These are phyloP conservation scores for Yamadazyma pseudoaaseri DNA, from an alignment of 1,139 yeast genomes.

Conservation along the genomic window DNA sequence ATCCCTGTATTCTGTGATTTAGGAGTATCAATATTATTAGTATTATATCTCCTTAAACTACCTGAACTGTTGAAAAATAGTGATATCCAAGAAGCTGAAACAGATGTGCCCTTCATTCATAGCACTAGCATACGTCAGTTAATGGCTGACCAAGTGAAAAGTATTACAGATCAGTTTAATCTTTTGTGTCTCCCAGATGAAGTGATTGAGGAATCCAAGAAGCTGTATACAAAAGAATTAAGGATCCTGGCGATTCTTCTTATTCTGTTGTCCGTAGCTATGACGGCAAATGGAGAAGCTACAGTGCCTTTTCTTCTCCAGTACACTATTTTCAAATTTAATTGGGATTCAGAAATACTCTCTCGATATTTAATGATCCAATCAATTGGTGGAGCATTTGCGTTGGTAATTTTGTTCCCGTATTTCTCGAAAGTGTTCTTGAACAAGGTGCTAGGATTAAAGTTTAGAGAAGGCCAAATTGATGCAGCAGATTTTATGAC, in stretches of 20 bases:
- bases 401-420: slow-evolving; percentile 33
- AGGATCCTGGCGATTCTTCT: slow-evolving; percentile 44
- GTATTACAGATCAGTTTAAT: slow-evolving; percentile 46
- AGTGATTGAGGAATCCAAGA: slow-evolving; percentile 19
- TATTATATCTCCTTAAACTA: slow-evolving; percentile 1
- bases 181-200: slow-evolving; percentile 39
- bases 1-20: slow-evolving; percentile 2
- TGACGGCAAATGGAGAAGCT: slow-evolving; percentile 14
- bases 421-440: slow-evolving; percentile 19
- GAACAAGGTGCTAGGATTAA: slow-evolving; percentile 5
- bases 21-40: background rate
- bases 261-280: slow-evolving; percentile 20
- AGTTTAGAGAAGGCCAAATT: slow-evolving; percentile 4
- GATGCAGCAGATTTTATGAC: slow-evolving; percentile 7
- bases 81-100: no score
- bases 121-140: no score
- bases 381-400: slow-evolving; percentile 43
- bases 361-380: slow-evolving; percentile 58
- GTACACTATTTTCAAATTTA: slow-evolving; percentile 55
- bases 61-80: slow-evolving; percentile 8
- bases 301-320: slow-evolving; percentile 49
- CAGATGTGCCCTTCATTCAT: no score
- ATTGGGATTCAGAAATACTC: slow-evolving; percentile 58
- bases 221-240: slow-evolving; percentile 15
- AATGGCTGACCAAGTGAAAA: no score